These are phyloP conservation scores for Globisporangium viniferum DNA, from an alignment of 352 stramenopile genomes.

Conservation along the genomic window DNA sequence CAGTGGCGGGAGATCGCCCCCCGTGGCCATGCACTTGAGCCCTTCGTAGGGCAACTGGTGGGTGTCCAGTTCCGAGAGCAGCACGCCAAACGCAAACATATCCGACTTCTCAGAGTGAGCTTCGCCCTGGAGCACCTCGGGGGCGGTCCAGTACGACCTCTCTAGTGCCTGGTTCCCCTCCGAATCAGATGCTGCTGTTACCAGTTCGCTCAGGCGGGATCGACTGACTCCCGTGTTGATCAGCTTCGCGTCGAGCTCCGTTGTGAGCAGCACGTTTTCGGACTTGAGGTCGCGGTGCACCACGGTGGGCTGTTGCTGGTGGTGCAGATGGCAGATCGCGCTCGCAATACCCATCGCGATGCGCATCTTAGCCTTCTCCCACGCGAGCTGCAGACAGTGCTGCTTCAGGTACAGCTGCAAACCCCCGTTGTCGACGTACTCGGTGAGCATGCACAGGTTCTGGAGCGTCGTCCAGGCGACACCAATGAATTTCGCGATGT, in stretches of 20 bases:
- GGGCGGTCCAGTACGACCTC: slow-evolving; percentile 60
- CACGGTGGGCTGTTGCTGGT: slow-evolving; percentile 32
- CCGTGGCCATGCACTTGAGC: slow-evolving; percentile 11
- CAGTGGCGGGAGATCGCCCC: slow-evolving; percentile 17
- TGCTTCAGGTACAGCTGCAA: slow-evolving; percentile 33
- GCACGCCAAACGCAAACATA: slow-evolving; percentile 72
- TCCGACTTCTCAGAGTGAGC: slow-evolving; percentile 50
- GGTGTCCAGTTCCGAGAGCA: slow-evolving; percentile 57
- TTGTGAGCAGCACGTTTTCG: slow-evolving; percentile 27
- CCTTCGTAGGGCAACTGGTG: slow-evolving; percentile 30
- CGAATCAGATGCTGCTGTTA: background rate
- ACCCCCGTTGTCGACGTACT: slow-evolving; percentile 41
- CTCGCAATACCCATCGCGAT: slow-evolving; percentile 44
- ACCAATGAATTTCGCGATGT: slow-evolving; percentile 41
- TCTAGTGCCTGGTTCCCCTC: background rate
- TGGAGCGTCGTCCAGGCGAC: slow-evolving; percentile 36
- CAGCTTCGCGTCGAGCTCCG: slow-evolving; percentile 34
- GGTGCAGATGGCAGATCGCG: slow-evolving; percentile 47
- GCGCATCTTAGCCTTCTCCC: slow-evolving; percentile 39
- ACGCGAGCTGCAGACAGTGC: slow-evolving; percentile 24
- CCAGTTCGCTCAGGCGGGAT: slow-evolving; percentile 9
- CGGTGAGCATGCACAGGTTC: slow-evolving; percentile 43
- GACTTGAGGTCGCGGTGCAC: slow-evolving; percentile 34
- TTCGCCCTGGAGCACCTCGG: slow-evolving; percentile 59
- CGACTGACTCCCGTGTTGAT: slow-evolving; percentile 26